Conservation (phyloP, 192 early-diverging fungal species). For the Coemansia sp. region DNA sequence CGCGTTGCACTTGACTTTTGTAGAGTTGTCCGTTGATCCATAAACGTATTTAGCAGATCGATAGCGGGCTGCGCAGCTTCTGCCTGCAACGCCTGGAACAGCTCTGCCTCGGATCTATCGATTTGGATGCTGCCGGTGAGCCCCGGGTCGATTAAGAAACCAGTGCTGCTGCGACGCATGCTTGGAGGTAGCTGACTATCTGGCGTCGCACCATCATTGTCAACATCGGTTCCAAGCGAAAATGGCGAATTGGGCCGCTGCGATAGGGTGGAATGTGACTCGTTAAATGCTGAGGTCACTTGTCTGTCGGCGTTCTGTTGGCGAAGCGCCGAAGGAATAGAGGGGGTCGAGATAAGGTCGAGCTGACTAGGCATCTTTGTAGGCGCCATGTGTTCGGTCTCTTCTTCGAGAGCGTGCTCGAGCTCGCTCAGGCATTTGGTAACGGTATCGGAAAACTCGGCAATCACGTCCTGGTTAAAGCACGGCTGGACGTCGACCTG, state of each 20-base stretch:
- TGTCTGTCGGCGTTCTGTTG: constrained; percentile 3
- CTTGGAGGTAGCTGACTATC: constrained; percentile 8
- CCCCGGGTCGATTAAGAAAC: constrained; percentile 26
- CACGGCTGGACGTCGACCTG: constrained; percentile 98
- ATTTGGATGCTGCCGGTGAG: constrained; percentile 38
- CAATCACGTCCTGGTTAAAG: constrained; percentile 92
- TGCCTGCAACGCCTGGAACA: constrained; percentile 31
- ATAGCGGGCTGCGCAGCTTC: constrained; percentile 3
- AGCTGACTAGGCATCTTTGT: constrained; percentile 24
- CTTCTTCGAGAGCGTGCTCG: constrained; percentile 59
- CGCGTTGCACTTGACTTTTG: constrained; percentile 36
- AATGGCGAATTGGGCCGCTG: constrained; percentile 6
- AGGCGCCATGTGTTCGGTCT: constrained; percentile 21
- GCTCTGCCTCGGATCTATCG: constrained; percentile 45
- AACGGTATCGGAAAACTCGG: constrained; percentile 86
- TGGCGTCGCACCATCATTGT: not conserved
- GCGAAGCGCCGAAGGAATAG: constrained; percentile 11
- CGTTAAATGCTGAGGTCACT: not conserved
- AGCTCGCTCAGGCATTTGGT: constrained; percentile 73
- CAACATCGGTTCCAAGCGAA: constrained; percentile 11
- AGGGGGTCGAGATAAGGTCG: constrained; percentile 45
- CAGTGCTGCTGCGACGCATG: constrained; percentile 22
- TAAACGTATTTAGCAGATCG: constrained; percentile 17
- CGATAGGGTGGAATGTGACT: not conserved
- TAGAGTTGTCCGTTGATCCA: constrained; percentile 42